Base-by-base conservation (phyloP, 139 green algal genomes). In the Ostreobium quekettii region DNA sequence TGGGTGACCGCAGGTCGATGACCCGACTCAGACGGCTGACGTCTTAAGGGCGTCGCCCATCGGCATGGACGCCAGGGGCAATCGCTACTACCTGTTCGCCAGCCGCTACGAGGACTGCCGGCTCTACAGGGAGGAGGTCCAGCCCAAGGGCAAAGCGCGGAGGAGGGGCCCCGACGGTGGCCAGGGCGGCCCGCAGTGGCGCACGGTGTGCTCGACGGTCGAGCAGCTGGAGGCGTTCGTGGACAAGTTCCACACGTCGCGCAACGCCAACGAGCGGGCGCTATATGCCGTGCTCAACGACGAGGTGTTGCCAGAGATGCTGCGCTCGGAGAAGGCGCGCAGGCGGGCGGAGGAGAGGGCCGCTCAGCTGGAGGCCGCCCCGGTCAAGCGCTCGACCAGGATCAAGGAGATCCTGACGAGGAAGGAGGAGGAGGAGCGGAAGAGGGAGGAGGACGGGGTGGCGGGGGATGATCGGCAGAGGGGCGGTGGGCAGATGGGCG, bases 381-480 rank as follows among this genome's bases (percentile, higher is more conserved):
- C 76, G 5, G 70, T 74, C 47, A 85, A 85, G 76, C 73, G 79
- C 31, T 76, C 62, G 26, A 67, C 47, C n/a, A 57, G 79, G 1
- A 42, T 85, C 48, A 47, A 75, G 57, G 57, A 53, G 59, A 48
- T 79, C 28, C 56, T 66, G 30, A 66, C 62, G 35, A 76, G 74
- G 67, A 81, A 80, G 58, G 75, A 83, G 31, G 77, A 83, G 63
- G 71, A 82, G 72, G 75, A 77, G 8, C 48, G 35, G 48, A 38
- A 60, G 42, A 61, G 35, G 48, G 73, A 80, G 32, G 36, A 71
- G 28, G 71, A 64, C 47, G 37, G 57, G 8, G 56, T 67, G 32
- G 63, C 15, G 7, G 32, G 42, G 26, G 57, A 69, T 36, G 60
- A 70, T 19, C 37, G 35, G 2, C 33, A 70, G 60, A 11, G 48